phyloP scores from a whole-genome alignment of 306 rosid genomes.

The Herpetospermum pedunculosum region DNA sequence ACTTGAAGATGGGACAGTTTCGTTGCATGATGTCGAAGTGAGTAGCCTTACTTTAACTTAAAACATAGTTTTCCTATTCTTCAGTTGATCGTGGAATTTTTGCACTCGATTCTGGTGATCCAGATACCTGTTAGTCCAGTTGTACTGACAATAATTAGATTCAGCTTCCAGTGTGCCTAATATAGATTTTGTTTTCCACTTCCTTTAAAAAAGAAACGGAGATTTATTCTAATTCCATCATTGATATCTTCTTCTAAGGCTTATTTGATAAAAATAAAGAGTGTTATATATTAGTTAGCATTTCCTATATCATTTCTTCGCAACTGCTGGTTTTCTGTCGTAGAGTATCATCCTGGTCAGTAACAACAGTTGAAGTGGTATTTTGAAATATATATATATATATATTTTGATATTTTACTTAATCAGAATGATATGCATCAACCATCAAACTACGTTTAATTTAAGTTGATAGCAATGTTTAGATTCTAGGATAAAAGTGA shows the following conservation, averaged over 20 bases:
- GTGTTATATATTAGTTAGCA: background rate
- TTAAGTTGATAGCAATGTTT: background rate
- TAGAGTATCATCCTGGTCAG: background rate
- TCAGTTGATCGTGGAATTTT: background rate
- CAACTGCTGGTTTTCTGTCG: background rate
- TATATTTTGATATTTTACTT: background rate
- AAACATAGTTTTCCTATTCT: background rate
- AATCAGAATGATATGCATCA: background rate
- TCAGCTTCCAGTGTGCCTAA: background rate
- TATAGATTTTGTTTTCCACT: background rate
- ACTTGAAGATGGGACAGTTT: conserved; percentile 80
- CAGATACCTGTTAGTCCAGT: background rate
- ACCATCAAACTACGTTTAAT: background rate
- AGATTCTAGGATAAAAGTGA: background rate
- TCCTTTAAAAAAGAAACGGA: background rate
- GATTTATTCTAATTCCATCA: background rate
- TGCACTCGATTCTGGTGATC: background rate
- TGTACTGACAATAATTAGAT: background rate
- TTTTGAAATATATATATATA: background rate
- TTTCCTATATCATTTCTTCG: background rate
- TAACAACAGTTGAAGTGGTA: background rate
- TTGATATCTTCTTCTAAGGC: background rate
- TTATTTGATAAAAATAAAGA: background rate
- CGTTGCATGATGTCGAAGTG: conserved; percentile 90
- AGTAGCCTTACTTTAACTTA: conserved; percentile 16